Base-by-base conservation (phyloP, 805 yeast species). In the Sugiyamaella chiloensis region DNA sequence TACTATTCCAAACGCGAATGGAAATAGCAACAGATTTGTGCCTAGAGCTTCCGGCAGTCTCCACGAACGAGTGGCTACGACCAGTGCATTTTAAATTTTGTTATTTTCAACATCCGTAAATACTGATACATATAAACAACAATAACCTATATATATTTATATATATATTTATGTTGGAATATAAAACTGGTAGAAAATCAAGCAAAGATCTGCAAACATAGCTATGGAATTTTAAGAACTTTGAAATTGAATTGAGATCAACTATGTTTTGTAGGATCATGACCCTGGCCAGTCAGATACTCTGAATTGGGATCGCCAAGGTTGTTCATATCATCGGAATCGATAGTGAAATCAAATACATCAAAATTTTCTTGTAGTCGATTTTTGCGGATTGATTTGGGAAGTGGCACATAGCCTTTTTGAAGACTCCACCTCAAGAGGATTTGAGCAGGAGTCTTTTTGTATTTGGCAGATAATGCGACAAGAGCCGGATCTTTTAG, bases 351-450 rank as follows among this genome's bases (percentile, higher is more conserved):
- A 20, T 67, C 67, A 49, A 67, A 76, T 9, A 80, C 81, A 48
- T 76, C 76, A 29, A 80, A 62, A 62, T 85, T 85, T 4, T 65
- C 62, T 24, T 69, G 59, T 51, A 83, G 66, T 62, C 91, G 72
- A 7, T 65, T 62, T 6, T 67, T 54, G 3, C 75, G 76, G 40
- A 71, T 71, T 2, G 90, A 78, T 64, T 84, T 84, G 19, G 85
- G 87, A 54, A 85, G 69, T 2, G 86, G 85, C 40, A 85, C 73
- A 55, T 79, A 79, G 1, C 90, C 90, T 57, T 83, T 82, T 56
- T 80, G 80, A 48, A 79, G 69, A 1, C 85, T 78, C 93, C 95
- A 86, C 59, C 82, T 75, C 43, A 85, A 67, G 47, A 85, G 67
- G n/a, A 85, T 75, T 60, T 84, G 87, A 6, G 82, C 82, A 14